phyloP scores from a whole-genome alignment of 352 stramenopile species.

The Phytopythium oedochilum region DNA sequence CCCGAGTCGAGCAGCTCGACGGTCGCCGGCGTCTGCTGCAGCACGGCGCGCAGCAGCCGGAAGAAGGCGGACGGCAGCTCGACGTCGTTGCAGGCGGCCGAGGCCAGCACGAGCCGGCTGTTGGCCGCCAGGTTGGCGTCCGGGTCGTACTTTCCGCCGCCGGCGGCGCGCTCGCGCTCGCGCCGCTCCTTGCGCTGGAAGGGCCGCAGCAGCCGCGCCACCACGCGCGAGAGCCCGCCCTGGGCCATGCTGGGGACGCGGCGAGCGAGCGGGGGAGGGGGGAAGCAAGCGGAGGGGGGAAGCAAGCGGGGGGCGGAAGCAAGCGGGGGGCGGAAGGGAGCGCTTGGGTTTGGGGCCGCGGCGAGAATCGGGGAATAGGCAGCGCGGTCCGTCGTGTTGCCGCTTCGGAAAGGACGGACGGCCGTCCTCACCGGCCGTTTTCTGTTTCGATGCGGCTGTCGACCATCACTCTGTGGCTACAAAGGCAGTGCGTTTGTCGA shows the following conservation, averaged over 20 bases:
- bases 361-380: no score
- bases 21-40: conserved; percentile 19
- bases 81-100: conserved; percentile 4
- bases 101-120: not conserved
- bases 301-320: no score
- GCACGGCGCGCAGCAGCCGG: conserved; percentile 23
- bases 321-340: no score
- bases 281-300: no score
- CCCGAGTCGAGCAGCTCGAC: not conserved
- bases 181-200: conserved; percentile 28
- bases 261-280: no score
- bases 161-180: conserved; percentile 1
- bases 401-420: not conserved
- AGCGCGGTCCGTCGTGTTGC: not conserved
- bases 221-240: conserved; percentile 29
- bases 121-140: not conserved
- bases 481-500: no score
- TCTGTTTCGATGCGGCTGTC: not conserved
- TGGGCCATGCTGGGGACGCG: conserved; percentile 14
- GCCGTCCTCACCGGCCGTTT: not conserved
- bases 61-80: conserved; percentile 30
- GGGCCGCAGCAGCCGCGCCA: conserved; percentile 30
- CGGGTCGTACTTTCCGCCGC: not conserved
- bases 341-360: no score
- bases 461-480: not conserved